phyloP scores from a whole-genome alignment of 2,329 filamentous ascomycete species.

The Phialophora expanda region DNA sequence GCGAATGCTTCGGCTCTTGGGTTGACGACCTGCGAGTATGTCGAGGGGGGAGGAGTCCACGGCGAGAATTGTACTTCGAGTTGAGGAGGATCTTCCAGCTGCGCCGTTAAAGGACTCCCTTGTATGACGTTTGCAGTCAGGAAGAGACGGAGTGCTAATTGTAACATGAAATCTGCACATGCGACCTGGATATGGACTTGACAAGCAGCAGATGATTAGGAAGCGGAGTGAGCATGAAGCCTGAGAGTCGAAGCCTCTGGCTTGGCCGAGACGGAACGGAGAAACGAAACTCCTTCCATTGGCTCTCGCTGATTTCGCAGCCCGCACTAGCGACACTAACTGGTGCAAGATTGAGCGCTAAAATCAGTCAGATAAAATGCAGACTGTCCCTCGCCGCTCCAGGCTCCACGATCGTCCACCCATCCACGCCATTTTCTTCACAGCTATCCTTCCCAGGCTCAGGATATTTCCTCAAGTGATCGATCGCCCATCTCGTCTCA shows the following conservation, averaged over 20 bases:
- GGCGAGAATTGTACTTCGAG: background rate
- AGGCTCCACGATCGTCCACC: background rate
- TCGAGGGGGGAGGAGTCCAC: background rate
- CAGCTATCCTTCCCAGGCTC: constrained; percentile 17
- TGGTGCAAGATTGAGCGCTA: background rate
- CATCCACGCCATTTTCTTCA: background rate
- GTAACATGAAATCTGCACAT: background rate
- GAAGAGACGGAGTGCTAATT: background rate
- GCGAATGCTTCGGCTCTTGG: background rate
- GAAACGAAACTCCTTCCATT: background rate
- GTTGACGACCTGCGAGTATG: background rate
- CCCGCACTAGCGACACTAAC: background rate
- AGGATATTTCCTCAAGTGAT: constrained; percentile 33
- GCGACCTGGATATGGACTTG: background rate
- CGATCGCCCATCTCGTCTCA: constrained; percentile 40
- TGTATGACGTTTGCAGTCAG: background rate
- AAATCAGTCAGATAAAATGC: constrained; percentile 1
- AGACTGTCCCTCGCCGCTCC: constrained; percentile 1
- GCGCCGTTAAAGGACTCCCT: background rate
- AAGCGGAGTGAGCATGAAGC: background rate
- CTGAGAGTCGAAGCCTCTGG: background rate
- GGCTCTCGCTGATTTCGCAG: background rate
- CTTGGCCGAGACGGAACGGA: background rate
- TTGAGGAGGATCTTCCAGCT: background rate
- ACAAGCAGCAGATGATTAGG: background rate